Evolutionary conservation across 73 alveolate genomes (phyloP).

Genomic region (Paramecium sonneborni): DNA sequence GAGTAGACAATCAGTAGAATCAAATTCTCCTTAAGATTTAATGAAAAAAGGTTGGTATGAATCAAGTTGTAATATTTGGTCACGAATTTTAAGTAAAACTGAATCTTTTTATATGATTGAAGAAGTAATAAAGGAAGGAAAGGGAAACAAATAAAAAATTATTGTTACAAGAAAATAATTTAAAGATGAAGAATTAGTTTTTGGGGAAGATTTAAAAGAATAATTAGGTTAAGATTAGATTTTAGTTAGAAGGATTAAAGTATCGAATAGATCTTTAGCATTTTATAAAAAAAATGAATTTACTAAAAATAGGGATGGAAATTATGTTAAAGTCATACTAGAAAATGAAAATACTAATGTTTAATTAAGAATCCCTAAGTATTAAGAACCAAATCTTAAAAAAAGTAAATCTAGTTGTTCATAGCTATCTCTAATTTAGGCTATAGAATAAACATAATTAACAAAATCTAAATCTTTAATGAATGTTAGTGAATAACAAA

Average conservation of each 20-base stretch:
- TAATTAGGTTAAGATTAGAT: neutral
- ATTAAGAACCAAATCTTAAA: neutral
- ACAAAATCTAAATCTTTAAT: neutral
- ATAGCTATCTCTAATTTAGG: neutral
- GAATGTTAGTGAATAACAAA: neutral
- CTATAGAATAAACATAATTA: neutral
- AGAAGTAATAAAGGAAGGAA: neutral
- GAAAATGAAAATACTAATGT: neutral
- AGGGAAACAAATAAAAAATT: neutral
- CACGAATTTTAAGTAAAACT: neutral
- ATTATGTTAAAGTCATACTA: neutral
- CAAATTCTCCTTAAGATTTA: neutral
- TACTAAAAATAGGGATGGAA: neutral
- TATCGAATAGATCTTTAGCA: neutral
- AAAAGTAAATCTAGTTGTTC: neutral
- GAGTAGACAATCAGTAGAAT: neutral
- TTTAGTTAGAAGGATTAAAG: neutral
- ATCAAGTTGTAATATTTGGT: neutral
- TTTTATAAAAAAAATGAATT: neutral
- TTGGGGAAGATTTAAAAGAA: neutral
- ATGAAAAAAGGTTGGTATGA: constrained; percentile 16
- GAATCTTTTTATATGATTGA: constrained; percentile 2
- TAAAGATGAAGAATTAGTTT: neutral
- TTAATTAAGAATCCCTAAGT: neutral
- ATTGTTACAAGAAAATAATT: neutral